phyloP scores from a whole-genome alignment of 140 eudicot genomes.

The Bidens hawaiensis region DNA sequence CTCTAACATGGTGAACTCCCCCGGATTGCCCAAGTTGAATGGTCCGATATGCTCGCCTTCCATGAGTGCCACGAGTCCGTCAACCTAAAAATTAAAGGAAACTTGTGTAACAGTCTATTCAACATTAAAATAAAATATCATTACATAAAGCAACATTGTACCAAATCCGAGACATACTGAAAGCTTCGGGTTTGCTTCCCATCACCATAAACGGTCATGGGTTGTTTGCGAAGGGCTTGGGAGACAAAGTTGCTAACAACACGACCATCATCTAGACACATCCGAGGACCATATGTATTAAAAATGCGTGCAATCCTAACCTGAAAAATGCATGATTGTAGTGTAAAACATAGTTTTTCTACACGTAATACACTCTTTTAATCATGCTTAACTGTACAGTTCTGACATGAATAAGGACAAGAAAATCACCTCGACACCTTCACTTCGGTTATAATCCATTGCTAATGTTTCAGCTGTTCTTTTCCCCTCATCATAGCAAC shows the following conservation, averaged over 20 bases:
- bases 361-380: not conserved
- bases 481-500: conserved; percentile 86
- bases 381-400: not conserved
- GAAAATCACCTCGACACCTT: conserved; percentile 57
- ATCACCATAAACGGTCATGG: conserved; percentile 87
- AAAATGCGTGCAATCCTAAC: conserved; percentile 92
- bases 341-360: not conserved
- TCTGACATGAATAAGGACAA: not conserved
- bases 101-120: not conserved
- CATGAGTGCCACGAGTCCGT: conserved; percentile 75
- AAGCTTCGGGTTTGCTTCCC: conserved; percentile 95
- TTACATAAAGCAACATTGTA: conserved; percentile 11
- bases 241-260: conserved; percentile 94
- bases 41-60: conserved; percentile 92
- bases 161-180: conserved; percentile 91
- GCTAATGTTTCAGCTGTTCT: conserved; percentile 69
- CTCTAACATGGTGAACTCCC: conserved; percentile 92
- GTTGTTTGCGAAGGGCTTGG: conserved; percentile 79
- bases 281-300: conserved; percentile 90
- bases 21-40: conserved; percentile 86
- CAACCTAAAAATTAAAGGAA: conserved; percentile 45
- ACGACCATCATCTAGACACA: conserved; percentile 94
- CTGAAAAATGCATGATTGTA: conserved; percentile 30
- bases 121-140: not conserved
- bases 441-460: conserved; percentile 77